phyloP scores from a whole-genome alignment of 192 early-diverging fungal genomes.

The Backusella parvicylindrica region DNA sequence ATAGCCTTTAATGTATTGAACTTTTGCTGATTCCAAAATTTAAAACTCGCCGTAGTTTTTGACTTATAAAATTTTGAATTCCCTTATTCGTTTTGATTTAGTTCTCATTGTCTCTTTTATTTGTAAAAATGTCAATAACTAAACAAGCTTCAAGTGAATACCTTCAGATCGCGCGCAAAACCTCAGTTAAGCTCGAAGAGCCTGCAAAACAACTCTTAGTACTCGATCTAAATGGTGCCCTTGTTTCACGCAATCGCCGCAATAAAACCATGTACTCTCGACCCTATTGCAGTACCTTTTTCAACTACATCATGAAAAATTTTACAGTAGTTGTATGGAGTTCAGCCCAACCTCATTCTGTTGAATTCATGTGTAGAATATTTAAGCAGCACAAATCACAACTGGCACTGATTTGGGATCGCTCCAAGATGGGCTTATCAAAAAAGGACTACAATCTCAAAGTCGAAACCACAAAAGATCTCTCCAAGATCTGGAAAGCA shows the following conservation, averaged over 20 bases:
- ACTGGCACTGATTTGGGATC: conserved; percentile 58
- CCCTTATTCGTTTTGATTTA: too few species aligned
- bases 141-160: neutral
- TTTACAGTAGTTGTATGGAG: conserved; percentile 78
- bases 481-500: conserved; percentile 50
- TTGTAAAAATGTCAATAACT: neutral
- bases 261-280: conserved; percentile 31
- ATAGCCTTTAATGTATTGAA: too few species aligned
- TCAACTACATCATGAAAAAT: conserved; percentile 48
- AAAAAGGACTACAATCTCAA: conserved; percentile 37
- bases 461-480: conserved; percentile 56
- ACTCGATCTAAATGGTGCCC: conserved; percentile 70
- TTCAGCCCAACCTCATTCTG: conserved; percentile 54
- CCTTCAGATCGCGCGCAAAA: neutral
- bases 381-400: conserved; percentile 34
- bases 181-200: neutral
- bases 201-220: conserved; percentile 49
- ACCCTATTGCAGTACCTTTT: conserved; percentile 50
- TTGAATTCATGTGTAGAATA: conserved; percentile 51
- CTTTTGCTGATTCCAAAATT: too few species aligned
- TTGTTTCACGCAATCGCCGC: conserved; percentile 44
- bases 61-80: too few species aligned
- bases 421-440: conserved; percentile 44
- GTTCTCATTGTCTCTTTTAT: neutral
- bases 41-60: too few species aligned